Percentiles rank a stretch among this genome's conserved stretches.
Conservation (phyloP, 2,329 filamentous ascomycete genomes). For the Xylaria multiplex region DNA sequence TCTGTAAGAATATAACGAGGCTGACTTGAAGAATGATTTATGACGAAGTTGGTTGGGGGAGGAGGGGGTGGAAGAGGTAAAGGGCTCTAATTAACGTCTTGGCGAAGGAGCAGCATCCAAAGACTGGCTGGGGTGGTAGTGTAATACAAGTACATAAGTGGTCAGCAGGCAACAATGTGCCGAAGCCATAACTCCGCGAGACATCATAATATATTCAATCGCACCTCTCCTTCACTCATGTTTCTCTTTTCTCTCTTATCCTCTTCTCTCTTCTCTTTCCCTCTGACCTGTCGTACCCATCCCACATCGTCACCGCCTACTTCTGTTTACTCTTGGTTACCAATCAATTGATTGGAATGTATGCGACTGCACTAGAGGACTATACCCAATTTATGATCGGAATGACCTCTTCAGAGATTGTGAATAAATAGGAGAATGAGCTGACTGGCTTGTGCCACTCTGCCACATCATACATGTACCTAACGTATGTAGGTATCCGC, state of each 20-base stretch:
- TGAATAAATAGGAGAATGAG: not conserved
- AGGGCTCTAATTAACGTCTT: constrained; percentile 18
- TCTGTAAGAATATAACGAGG: constrained; percentile 8
- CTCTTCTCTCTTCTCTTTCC: not conserved
- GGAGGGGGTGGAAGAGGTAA: not conserved
- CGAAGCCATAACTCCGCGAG: not conserved
- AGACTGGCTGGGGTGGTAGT: constrained; percentile 21
- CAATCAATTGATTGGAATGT: not conserved
- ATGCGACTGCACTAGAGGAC: not conserved
- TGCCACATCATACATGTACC: not conserved
- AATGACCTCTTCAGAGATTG: not conserved
- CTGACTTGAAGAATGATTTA: constrained; percentile 2
- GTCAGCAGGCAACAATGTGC: constrained; percentile 20
- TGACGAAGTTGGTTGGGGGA: not conserved
- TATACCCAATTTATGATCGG: not conserved
- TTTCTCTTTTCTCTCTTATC: not conserved
- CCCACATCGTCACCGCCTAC: too few relatives aligned
- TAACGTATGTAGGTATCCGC: not conserved
- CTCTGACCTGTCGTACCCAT: not conserved
- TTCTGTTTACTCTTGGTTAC: not conserved
- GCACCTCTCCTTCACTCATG: not conserved
- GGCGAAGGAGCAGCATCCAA: constrained; percentile 18
- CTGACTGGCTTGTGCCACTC: not conserved
- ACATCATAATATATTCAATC: constrained; percentile 10
- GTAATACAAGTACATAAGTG: constrained; percentile 17